Evolutionary conservation across 2,329 filamentous ascomycete genomes (phyloP).

Genomic region (Sarocladiaceae sp.): DNA sequence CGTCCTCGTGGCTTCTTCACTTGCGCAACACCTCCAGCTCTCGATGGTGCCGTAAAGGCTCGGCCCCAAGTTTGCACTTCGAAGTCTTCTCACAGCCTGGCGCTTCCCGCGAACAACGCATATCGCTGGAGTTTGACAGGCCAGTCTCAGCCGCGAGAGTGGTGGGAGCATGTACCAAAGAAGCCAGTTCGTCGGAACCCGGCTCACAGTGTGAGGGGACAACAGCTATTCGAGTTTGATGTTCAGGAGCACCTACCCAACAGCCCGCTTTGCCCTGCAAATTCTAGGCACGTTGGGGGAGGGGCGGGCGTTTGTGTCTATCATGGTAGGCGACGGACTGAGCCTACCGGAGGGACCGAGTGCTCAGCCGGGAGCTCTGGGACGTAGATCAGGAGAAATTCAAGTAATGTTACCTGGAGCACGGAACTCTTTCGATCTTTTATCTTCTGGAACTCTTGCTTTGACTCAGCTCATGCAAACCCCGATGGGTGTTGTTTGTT

Average conservation of each 20-base stretch:
- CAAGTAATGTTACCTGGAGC: too few species aligned
- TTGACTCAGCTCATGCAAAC: too few species aligned
- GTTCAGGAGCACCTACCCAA: conserved; percentile 44
- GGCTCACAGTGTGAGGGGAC: conserved; percentile 10
- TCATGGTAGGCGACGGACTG: conserved; percentile 26
- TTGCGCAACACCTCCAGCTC: conserved; percentile 26
- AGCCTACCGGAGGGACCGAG: conserved; percentile 20
- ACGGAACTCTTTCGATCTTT: too few species aligned
- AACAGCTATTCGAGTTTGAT: conserved; percentile 37
- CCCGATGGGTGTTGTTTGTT: too few species aligned
- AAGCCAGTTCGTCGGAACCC: conserved; percentile 16
- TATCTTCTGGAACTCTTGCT: too few species aligned
- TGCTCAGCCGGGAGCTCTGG: conserved; percentile 2
- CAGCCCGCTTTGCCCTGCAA: conserved; percentile 46
- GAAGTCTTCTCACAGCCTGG: conserved; percentile 13
- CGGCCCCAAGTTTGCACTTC: too few species aligned
- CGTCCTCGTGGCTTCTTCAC: conserved; percentile 37
- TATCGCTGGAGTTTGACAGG: conserved; percentile 18
- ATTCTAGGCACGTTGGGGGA: conserved; percentile 35
- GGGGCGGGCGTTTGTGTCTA: conserved; percentile 45
- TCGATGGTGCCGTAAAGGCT: conserved; percentile 6
- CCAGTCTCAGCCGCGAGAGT: conserved; percentile 21
- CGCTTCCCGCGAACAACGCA: neutral
- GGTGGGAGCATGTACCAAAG: conserved; percentile 28
- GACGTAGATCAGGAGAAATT: too few species aligned